A percentile compares a stretch with the other conserved stretches of the same genome.
Evolutionary conservation across 345 rosid genomes (phyloP).

Genomic region (Eucalyptus melliodora): DNA sequence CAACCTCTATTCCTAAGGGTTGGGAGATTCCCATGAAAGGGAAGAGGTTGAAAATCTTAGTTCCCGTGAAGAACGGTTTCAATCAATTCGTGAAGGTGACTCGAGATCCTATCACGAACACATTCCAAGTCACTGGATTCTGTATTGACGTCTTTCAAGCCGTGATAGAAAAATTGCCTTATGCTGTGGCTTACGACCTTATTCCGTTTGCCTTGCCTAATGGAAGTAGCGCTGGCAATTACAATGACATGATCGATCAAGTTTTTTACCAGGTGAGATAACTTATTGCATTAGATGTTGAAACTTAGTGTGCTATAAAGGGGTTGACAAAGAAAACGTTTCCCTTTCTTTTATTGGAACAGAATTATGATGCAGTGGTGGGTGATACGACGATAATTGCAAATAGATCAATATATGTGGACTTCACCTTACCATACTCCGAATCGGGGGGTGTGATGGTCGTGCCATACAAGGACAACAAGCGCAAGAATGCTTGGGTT

Average conservation of each 20-base stretch:
- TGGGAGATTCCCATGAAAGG: too few species aligned
- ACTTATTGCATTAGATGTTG: neutral
- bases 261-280: too few species aligned
- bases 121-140: too few species aligned
- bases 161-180: too few species aligned
- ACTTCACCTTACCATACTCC: neutral
- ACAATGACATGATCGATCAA: too few species aligned
- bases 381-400: neutral
- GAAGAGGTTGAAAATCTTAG: too few species aligned
- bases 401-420: neutral
- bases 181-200: fast-evolving
- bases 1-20: too few species aligned
- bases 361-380: fast-evolving
- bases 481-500: neutral
- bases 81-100: fast-evolving
- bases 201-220: too few species aligned
- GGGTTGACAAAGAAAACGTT: neutral
- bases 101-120: too few species aligned
- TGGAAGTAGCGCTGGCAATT: too few species aligned
- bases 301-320: neutral
- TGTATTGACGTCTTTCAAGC: too few species aligned
- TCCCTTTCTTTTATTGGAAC: neutral
- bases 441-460: neutral
- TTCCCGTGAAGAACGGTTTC: fast-evolving
- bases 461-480: neutral